Conservation (phyloP, 2,329 filamentous ascomycete genomes). For the Apiospora hydei region DNA sequence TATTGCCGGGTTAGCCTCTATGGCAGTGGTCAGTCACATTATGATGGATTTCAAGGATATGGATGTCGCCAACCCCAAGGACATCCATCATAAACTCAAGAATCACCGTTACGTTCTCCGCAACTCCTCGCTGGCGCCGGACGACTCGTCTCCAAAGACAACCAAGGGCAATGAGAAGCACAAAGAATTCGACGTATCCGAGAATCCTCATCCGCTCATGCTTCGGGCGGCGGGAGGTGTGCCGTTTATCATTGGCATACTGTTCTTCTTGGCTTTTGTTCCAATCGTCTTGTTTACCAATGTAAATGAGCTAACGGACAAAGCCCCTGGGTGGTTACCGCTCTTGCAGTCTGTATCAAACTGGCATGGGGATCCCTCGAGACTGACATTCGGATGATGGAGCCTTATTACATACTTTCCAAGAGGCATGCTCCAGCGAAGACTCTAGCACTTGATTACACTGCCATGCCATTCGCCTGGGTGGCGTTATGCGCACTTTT, state of each 20-base stretch:
- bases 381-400: slow-evolving; percentile 74
- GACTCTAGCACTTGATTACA: slow-evolving; percentile 76
- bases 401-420: slow-evolving; percentile 76
- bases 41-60: slow-evolving; percentile 77
- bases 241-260: slow-evolving; percentile 65
- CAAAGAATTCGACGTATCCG: slow-evolving; percentile 56
- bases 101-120: slow-evolving; percentile 72
- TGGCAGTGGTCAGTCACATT: slow-evolving; percentile 78
- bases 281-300: slow-evolving; percentile 68
- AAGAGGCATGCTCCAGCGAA: slow-evolving; percentile 69
- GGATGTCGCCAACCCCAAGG: slow-evolving; percentile 69
- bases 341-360: slow-evolving; percentile 71
- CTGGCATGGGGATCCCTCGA: slow-evolving; percentile 74
- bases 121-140: slow-evolving; percentile 74
- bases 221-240: slow-evolving; percentile 66
- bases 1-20: slow-evolving; percentile 76
- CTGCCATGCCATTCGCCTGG: slow-evolving; percentile 72
- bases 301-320: slow-evolving; percentile 62
- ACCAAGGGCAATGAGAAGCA: slow-evolving; percentile 54
- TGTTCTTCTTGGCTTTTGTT: slow-evolving; percentile 64
- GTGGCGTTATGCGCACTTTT: slow-evolving; percentile 67
- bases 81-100: slow-evolving; percentile 74
- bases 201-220: slow-evolving; percentile 75
- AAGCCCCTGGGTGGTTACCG: slow-evolving; percentile 70
- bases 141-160: slow-evolving; percentile 56